phyloP scores from a whole-genome alignment of 1,139 yeast species.

The Yamadazyma dushanensis region DNA sequence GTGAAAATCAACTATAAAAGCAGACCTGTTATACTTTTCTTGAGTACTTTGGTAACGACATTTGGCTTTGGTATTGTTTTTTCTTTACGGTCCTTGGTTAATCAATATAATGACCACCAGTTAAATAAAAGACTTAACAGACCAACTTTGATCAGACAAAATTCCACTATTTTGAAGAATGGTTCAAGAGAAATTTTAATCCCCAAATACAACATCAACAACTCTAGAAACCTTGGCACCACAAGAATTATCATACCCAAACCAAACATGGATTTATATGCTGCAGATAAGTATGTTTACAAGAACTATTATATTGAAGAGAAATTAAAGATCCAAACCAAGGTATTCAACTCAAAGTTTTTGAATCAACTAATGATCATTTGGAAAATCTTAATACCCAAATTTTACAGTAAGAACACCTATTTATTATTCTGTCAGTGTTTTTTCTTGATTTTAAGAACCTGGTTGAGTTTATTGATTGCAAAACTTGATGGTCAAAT shows the following conservation, averaged over 20 bases:
- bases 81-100: constrained; percentile 30
- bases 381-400: constrained; percentile 82
- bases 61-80: constrained; percentile 45
- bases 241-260: constrained; percentile 57
- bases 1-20: constrained; percentile 45
- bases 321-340: constrained; percentile 31
- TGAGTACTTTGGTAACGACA: constrained; percentile 43
- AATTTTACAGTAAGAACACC: constrained; percentile 65
- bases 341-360: constrained; percentile 63
- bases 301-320: constrained; percentile 50
- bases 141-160: constrained; percentile 44
- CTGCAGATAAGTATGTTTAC: constrained; percentile 67
- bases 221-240: constrained; percentile 24
- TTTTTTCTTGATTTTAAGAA: constrained; percentile 72
- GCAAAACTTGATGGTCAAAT: constrained; percentile 92
- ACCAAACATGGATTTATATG: constrained; percentile 59
- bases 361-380: constrained; percentile 72
- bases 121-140: constrained; percentile 28
- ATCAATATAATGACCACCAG: constrained; percentile 33
- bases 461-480: constrained; percentile 83
- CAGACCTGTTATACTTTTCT: constrained; percentile 45
- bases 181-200: constrained; percentile 56
- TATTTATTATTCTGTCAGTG: constrained; percentile 70
- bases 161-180: constrained; percentile 46
- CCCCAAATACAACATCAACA: constrained; percentile 34